Evolutionary conservation across 495 filamentous ascomycete genomes (phyloP).

Genomic region (Talaromyces proteolyticus): DNA sequence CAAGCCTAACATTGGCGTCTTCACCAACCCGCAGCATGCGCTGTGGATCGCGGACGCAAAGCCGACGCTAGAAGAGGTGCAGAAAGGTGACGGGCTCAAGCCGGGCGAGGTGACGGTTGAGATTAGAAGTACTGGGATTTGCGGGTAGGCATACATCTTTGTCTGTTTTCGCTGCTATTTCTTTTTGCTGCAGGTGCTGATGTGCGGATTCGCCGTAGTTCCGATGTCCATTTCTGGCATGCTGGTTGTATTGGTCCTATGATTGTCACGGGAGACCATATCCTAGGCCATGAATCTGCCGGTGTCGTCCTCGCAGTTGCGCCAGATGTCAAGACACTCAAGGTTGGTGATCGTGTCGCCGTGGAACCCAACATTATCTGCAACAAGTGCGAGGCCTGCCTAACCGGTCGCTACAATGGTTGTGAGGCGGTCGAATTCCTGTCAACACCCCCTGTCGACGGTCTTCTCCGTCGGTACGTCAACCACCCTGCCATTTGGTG

Average conservation of each 20-base stretch:
- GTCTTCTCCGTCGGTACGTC: slow-evolving; percentile 86
- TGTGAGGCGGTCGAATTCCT: slow-evolving; percentile 81
- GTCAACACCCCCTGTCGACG: slow-evolving; percentile 81
- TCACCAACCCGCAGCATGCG: slow-evolving; percentile 87
- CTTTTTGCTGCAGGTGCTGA: not conserved
- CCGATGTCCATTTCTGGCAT: slow-evolving; percentile 95
- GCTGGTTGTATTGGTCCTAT: slow-evolving; percentile 90
- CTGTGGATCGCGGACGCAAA: slow-evolving; percentile 79
- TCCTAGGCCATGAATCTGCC: slow-evolving; percentile 89
- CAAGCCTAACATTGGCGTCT: slow-evolving; percentile 91
- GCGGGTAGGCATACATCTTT: slow-evolving; percentile 54
- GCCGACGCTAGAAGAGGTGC: slow-evolving; percentile 69
- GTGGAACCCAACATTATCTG: slow-evolving; percentile 91
- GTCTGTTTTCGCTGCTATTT: slow-evolving; percentile 2
- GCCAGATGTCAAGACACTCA: slow-evolving; percentile 63
- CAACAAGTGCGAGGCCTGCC: slow-evolving; percentile 79
- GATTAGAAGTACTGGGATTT: slow-evolving; percentile 89
- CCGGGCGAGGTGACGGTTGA: slow-evolving; percentile 78
- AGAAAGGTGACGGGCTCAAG: slow-evolving; percentile 62
- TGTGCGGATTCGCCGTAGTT: slow-evolving; percentile 47
- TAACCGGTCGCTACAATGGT: slow-evolving; percentile 89
- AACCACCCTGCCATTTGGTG: slow-evolving; percentile 90
- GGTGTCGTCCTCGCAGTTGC: slow-evolving; percentile 78
- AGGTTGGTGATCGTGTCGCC: slow-evolving; percentile 80
- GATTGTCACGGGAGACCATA: slow-evolving; percentile 81